phyloP scores from a whole-genome alignment of 1,284 basidiomycete species.

The Tremellales sp. region DNA sequence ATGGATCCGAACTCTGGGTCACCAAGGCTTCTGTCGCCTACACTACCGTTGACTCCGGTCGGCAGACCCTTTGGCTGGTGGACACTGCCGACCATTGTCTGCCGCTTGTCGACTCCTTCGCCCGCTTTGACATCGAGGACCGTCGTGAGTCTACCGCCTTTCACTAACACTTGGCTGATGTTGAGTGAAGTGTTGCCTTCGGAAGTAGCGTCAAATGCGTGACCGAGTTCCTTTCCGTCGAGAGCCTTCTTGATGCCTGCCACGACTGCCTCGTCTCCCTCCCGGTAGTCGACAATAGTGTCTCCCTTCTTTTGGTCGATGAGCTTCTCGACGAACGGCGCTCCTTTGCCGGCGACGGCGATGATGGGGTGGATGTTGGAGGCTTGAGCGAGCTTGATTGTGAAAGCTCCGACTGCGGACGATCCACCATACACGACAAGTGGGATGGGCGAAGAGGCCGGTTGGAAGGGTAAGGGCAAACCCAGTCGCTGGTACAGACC shows the following conservation, averaged over 20 bases:
- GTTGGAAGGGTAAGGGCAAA: conserved; percentile 11
- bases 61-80: neutral
- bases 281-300: conserved; percentile 13
- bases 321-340: conserved; percentile 6
- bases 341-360: conserved; percentile 12
- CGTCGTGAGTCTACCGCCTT: neutral
- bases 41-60: neutral
- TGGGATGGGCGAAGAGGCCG: conserved; percentile 9
- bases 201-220: neutral
- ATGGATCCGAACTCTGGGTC: neutral
- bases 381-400: conserved; percentile 15
- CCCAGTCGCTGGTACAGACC: conserved; percentile 13
- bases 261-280: conserved; percentile 7
- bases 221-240: neutral
- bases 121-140: neutral
- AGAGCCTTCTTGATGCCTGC: conserved; percentile 12
- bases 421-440: conserved; percentile 17
- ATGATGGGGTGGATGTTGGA: conserved; percentile 21
- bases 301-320: conserved; percentile 9
- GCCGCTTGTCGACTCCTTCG: neutral
- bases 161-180: neutral
- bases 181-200: neutral
- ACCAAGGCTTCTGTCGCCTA: neutral
- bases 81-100: neutral
- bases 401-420: conserved; percentile 15